A percentile compares a stretch with the other conserved stretches of the same genome.
Evolutionary conservation across 441 rosid species (phyloP).

Genomic region (Mallotus japonicus): DNA sequence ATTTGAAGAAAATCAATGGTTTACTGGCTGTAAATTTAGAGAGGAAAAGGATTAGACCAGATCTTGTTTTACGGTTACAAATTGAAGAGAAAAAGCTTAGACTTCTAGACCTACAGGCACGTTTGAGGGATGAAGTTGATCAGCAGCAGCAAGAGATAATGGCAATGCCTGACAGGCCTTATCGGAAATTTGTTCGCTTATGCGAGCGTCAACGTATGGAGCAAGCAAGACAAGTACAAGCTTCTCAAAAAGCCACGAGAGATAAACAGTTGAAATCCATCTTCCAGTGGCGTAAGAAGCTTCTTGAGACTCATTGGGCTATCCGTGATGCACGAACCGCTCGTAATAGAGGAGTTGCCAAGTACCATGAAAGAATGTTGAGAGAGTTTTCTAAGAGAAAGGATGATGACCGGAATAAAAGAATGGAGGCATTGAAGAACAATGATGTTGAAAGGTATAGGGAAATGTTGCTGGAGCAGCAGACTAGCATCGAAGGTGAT

Average conservation of each 20-base stretch:
- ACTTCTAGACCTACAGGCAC: constrained; percentile 81
- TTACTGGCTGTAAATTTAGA: constrained; percentile 87
- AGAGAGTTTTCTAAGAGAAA: constrained; percentile 95
- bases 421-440: constrained; percentile 99
- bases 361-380: constrained; percentile 96
- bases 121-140: constrained; percentile 93
- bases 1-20: constrained; percentile 82
- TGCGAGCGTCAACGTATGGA: constrained; percentile 98
- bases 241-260: constrained; percentile 77
- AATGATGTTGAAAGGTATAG: constrained; percentile 99
- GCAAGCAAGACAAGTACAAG: constrained; percentile 86
- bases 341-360: constrained; percentile 98
- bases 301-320: constrained; percentile 98
- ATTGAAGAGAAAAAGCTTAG: constrained; percentile 95
- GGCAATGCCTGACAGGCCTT: constrained; percentile 99
- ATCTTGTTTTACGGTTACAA: constrained; percentile 96
- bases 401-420: constrained; percentile 93
- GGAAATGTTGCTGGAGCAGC: constrained; percentile 99
- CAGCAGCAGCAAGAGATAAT: constrained; percentile 97
- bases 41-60: constrained; percentile 98
- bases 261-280: constrained; percentile 97
- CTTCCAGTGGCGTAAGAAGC: constrained; percentile 99
- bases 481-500: constrained; percentile 84
- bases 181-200: constrained; percentile 93
- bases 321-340: constrained; percentile 99